phyloP scores from a whole-genome alignment of 2,329 filamentous ascomycete genomes.

The Basipetospora sp. region DNA sequence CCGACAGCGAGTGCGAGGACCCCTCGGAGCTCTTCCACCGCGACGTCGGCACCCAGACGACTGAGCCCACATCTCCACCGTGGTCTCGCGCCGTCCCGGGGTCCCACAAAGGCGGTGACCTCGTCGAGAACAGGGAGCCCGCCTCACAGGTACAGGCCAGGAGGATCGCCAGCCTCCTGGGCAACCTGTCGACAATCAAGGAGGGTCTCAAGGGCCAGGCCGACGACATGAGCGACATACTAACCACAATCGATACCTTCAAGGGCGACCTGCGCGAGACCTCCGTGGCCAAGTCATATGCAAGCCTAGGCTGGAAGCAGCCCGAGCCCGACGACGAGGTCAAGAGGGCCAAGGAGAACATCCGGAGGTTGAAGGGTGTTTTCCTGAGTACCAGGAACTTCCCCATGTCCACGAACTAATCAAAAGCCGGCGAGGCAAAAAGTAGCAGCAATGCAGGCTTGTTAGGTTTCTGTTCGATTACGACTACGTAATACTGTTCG shows the following conservation, averaged over 20 bases:
- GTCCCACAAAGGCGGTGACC: too few species aligned
- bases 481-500: too few species aligned
- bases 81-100: constrained; percentile 3
- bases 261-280: constrained; percentile 51
- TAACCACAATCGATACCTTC: constrained; percentile 41
- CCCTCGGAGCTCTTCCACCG: constrained; percentile 70
- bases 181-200: constrained; percentile 27
- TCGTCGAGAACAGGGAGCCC: constrained; percentile 12
- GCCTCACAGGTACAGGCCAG: constrained; percentile 24
- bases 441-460: too few species aligned
- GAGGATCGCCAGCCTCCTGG: constrained; percentile 27
- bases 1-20: constrained; percentile 39
- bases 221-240: constrained; percentile 35
- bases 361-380: constrained; percentile 65
- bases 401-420: constrained; percentile 29
- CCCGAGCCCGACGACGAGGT: constrained; percentile 55
- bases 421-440: neutral
- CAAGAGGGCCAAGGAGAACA: constrained; percentile 57
- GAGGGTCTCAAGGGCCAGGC: constrained; percentile 29
- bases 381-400: constrained; percentile 63
- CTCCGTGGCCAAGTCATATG: constrained; percentile 14
- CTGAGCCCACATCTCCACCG: constrained; percentile 8
- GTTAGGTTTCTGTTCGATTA: too few species aligned
- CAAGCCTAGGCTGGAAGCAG: constrained; percentile 18
- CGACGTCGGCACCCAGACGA: constrained; percentile 65